Evolutionary conservation across 139 green algal genomes (phyloP).

Genomic region (Picochlorum sp.): DNA sequence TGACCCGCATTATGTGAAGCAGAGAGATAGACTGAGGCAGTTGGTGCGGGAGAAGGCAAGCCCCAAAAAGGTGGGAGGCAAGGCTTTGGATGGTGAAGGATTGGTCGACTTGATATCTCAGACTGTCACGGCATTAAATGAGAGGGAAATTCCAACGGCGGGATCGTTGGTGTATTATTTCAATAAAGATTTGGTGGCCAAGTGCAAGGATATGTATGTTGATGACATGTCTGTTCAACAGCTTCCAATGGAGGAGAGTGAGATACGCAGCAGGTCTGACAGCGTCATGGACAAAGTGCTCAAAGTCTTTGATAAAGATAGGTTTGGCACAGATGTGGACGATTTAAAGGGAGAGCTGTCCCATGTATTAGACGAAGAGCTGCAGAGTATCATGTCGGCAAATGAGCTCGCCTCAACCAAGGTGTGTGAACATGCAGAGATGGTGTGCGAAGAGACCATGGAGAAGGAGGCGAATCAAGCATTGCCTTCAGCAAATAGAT

Average conservation of each 20-base stretch:
- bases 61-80: slow-evolving; percentile 42
- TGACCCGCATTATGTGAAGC: slow-evolving; percentile 32
- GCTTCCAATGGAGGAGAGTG: slow-evolving; percentile 42
- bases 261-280: slow-evolving; percentile 22
- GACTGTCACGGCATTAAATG: slow-evolving; percentile 60
- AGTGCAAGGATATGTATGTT: slow-evolving; percentile 19
- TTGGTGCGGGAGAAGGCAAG: slow-evolving; percentile 33
- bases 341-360: slow-evolving; percentile 34
- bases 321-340: slow-evolving; percentile 36
- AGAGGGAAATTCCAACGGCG: slow-evolving; percentile 59
- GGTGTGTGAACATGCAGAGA: slow-evolving; percentile 34
- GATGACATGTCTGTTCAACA: slow-evolving; percentile 22
- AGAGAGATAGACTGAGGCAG: slow-evolving; percentile 23
- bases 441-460: slow-evolving; percentile 35
- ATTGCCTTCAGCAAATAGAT: slow-evolving; percentile 44
- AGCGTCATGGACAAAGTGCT: slow-evolving; percentile 9
- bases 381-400: slow-evolving; percentile 18
- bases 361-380: slow-evolving; percentile 32
- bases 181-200: slow-evolving; percentile 51
- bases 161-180: slow-evolving; percentile 63
- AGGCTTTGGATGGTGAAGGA: slow-evolving; percentile 28
- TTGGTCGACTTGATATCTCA: slow-evolving; percentile 40
- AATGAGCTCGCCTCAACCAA: slow-evolving; percentile 26
- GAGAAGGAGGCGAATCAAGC: slow-evolving; percentile 33
- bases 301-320: slow-evolving; percentile 35